Conservation (phyloP, 2,329 filamentous ascomycete species). For the Acephala macrosclerotiorum region DNA sequence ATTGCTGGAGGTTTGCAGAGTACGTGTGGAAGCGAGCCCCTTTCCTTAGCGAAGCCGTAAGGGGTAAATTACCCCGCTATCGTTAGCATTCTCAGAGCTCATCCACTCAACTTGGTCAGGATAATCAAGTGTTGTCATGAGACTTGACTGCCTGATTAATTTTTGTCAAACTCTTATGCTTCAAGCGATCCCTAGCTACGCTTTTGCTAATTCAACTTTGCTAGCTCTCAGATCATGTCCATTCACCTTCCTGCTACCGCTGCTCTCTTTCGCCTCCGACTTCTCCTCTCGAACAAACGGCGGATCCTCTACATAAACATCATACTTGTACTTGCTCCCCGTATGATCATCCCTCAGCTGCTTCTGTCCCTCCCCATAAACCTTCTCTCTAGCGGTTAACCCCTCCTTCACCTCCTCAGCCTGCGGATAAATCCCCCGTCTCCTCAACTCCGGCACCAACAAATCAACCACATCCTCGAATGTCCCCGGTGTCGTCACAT, state of each 20-base stretch:
- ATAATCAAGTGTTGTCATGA: too few relatives aligned
- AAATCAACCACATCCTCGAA: slow-evolving; percentile 74
- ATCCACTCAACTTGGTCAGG: too few relatives aligned
- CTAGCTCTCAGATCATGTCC: background rate
- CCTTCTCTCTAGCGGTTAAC: slow-evolving; percentile 64
- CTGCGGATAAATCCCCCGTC: slow-evolving; percentile 57
- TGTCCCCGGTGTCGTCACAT: slow-evolving; percentile 69
- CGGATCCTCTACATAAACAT: slow-evolving; percentile 63
- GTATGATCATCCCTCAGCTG: slow-evolving; percentile 64
- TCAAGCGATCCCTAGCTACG: background rate
- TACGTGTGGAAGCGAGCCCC: too few relatives aligned
- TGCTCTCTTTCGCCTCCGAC: background rate
- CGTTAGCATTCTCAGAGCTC: too few relatives aligned
- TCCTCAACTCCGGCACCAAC: slow-evolving; percentile 67
- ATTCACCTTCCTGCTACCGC: background rate
- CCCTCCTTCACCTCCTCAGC: slow-evolving; percentile 46
- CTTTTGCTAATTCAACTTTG: background rate
- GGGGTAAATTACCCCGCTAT: too few relatives aligned
- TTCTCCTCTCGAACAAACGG: slow-evolving; percentile 41
- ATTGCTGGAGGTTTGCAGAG: too few relatives aligned
- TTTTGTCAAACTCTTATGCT: too few relatives aligned
- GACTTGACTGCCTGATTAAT: too few relatives aligned
- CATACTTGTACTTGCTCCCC: slow-evolving; percentile 67
- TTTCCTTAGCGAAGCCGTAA: too few relatives aligned
- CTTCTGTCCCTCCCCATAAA: slow-evolving; percentile 66